Conservation (phyloP, 1,139 yeast species). For the Saccharomycopsis hybrid region DNA sequence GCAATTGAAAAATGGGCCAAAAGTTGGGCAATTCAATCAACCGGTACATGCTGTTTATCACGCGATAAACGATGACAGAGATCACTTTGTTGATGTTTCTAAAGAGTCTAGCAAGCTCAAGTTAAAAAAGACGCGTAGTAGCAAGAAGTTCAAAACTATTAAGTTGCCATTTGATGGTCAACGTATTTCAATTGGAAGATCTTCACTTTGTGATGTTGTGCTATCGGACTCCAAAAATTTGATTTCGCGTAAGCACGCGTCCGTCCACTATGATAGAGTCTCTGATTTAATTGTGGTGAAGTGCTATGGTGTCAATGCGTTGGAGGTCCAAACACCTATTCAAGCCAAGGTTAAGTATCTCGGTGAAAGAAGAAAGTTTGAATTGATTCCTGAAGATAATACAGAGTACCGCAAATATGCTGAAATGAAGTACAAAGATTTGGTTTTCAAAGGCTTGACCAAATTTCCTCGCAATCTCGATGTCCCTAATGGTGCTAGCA, state of each 20-base stretch:
- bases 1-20: constrained; percentile 10
- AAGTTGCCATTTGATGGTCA: constrained; percentile 21
- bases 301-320: constrained; percentile 70
- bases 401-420: constrained; percentile 24
- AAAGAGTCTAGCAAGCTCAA: constrained; percentile 6
- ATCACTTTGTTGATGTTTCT: constrained; percentile 9
- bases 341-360: constrained; percentile 26
- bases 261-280: constrained; percentile 29
- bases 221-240: constrained; percentile 49
- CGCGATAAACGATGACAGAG: constrained; percentile 1
- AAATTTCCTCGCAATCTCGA: constrained; percentile 23
- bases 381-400: constrained; percentile 31
- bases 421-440: constrained; percentile 17
- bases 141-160: constrained; percentile 21
- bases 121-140: constrained; percentile 9
- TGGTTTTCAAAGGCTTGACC: constrained; percentile 17
- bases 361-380: constrained; percentile 30
- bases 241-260: constrained; percentile 64
- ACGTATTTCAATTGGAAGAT: constrained; percentile 49
- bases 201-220: constrained; percentile 57
- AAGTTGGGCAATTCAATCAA: constrained; percentile 14
- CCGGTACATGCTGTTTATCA: constrained; percentile 10
- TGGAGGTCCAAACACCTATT: constrained; percentile 54
- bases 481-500: constrained; percentile 7
- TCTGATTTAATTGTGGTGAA: constrained; percentile 32